Evolutionary conservation across 495 filamentous ascomycete species (phyloP).

Genomic region (Xylaria cubensis): DNA sequence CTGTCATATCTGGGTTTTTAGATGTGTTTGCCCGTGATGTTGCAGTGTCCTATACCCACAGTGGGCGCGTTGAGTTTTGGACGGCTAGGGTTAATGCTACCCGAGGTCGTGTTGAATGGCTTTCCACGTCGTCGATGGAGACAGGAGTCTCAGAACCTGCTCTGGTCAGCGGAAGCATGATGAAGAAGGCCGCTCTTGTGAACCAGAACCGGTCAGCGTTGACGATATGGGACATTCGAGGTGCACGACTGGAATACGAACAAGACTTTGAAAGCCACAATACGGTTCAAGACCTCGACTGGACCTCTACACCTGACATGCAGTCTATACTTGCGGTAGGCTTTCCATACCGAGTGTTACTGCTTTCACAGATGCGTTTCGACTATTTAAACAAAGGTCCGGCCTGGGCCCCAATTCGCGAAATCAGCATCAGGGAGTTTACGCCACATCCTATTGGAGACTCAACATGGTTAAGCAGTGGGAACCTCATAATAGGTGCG

Average conservation of each 20-base stretch:
- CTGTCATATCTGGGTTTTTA: constrained; percentile 77
- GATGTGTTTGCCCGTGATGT: constrained; percentile 89
- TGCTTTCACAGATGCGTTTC: constrained; percentile 91
- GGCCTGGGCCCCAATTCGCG: constrained; percentile 84
- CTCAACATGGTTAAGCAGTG: constrained; percentile 85
- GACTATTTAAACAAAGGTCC: constrained; percentile 91
- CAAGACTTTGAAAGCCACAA: constrained; percentile 75
- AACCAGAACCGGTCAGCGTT: constrained; percentile 74
- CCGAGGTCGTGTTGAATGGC: constrained; percentile 72
- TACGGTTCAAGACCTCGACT: constrained; percentile 85
- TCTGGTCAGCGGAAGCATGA: constrained; percentile 83
- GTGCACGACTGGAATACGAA: constrained; percentile 80
- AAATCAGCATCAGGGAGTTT: constrained; percentile 79
- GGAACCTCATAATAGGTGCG: constrained; percentile 83
- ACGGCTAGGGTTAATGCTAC: constrained; percentile 74
- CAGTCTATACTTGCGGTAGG: constrained; percentile 93
- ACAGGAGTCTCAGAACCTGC: constrained; percentile 77
- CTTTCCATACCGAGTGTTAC: constrained; percentile 81
- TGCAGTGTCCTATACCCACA: constrained; percentile 82
- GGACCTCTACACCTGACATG: constrained; percentile 90
- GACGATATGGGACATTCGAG: constrained; percentile 91
- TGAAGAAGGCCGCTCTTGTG: constrained; percentile 86
- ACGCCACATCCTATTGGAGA: constrained; percentile 94
- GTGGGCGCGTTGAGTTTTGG: constrained; percentile 83
- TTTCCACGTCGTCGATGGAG: constrained; percentile 81